Evolutionary conservation across 2,329 filamentous ascomycete species (phyloP).

Genomic region (Exophiala phaeomuriformis): DNA sequence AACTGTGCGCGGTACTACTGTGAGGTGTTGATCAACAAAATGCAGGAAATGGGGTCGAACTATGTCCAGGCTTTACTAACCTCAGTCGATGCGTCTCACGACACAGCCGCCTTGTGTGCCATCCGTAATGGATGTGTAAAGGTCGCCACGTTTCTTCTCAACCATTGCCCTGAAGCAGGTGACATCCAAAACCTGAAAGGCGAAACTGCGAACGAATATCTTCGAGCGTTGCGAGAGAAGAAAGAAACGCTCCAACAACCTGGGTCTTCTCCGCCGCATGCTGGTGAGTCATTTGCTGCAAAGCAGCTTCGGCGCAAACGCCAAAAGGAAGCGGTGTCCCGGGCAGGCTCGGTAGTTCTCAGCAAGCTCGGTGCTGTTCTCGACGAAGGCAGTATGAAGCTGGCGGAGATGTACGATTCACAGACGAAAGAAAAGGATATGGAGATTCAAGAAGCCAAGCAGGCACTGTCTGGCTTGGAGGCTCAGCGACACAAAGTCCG

Average conservation of each 20-base stretch:
- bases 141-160: slow-evolving; percentile 59
- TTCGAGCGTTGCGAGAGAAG: slow-evolving; percentile 53
- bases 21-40: slow-evolving; percentile 79
- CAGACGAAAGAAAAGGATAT: slow-evolving; percentile 34
- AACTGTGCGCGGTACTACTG: slow-evolving; percentile 88
- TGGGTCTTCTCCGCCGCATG: slow-evolving; percentile 60
- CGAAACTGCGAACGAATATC: slow-evolving; percentile 75
- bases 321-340: slow-evolving; percentile 39
- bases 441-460: slow-evolving; percentile 59
- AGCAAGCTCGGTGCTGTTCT: slow-evolving; percentile 62
- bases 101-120: slow-evolving; percentile 82
- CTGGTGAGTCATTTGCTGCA: slow-evolving; percentile 27
- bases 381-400: slow-evolving; percentile 63
- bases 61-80: slow-evolving; percentile 73
- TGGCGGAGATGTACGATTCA: slow-evolving; percentile 45
- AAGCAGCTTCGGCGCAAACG: slow-evolving; percentile 21
- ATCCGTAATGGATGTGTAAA: slow-evolving; percentile 83
- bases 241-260: slow-evolving; percentile 33
- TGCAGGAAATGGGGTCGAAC: slow-evolving; percentile 69
- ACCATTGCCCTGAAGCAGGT: slow-evolving; percentile 65
- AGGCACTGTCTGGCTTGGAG: slow-evolving; percentile 43
- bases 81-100: slow-evolving; percentile 74
- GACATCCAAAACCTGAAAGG: slow-evolving; percentile 76
- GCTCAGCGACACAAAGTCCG: slow-evolving; percentile 39
- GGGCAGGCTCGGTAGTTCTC: slow-evolving; percentile 64